These are phyloP conservation scores for Leishmania major DNA, from an alignment of 208 protist species.

Conservation along the genomic window DNA sequence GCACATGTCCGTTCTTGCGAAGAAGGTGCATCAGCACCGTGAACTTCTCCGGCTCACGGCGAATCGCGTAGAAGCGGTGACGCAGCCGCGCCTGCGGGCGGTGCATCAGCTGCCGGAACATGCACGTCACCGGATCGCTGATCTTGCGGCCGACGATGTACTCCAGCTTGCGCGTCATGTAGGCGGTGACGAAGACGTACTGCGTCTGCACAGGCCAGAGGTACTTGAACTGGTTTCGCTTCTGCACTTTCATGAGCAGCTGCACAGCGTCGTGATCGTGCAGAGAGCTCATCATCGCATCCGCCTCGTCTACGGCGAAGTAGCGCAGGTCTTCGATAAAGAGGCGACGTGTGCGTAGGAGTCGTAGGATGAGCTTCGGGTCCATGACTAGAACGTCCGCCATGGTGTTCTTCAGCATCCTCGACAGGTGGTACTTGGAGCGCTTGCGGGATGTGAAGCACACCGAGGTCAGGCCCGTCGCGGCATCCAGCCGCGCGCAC, in stretches of 20 bases:
- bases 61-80: slow-evolving; percentile 73
- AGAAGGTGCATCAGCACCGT: slow-evolving; percentile 65
- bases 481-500: slow-evolving; percentile 53
- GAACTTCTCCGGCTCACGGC: slow-evolving; percentile 68
- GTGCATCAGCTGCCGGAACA: slow-evolving; percentile 73
- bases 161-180: slow-evolving; percentile 81
- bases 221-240: slow-evolving; percentile 76
- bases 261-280: slow-evolving; percentile 84
- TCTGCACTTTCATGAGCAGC: slow-evolving; percentile 75
- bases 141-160: slow-evolving; percentile 65
- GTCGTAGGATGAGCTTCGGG: slow-evolving; percentile 69
- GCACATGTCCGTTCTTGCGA: slow-evolving; percentile 61
- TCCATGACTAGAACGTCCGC: slow-evolving; percentile 86
- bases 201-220: slow-evolving; percentile 89
- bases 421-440: slow-evolving; percentile 65
- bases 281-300: slow-evolving; percentile 70
- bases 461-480: slow-evolving; percentile 59
- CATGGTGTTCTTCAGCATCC: slow-evolving; percentile 60
- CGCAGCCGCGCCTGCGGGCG: slow-evolving; percentile 44
- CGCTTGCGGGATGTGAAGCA: slow-evolving; percentile 74
- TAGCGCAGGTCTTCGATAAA: slow-evolving; percentile 90
- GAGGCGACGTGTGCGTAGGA: slow-evolving; percentile 68
- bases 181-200: slow-evolving; percentile 74
- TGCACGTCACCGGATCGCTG: slow-evolving; percentile 52
- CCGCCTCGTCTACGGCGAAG: slow-evolving; percentile 86